Percentiles rank a stretch among this genome's conserved stretches.
phyloP scores from a whole-genome alignment of 371 early-diverging fungal species.

The Smittium culicis region DNA sequence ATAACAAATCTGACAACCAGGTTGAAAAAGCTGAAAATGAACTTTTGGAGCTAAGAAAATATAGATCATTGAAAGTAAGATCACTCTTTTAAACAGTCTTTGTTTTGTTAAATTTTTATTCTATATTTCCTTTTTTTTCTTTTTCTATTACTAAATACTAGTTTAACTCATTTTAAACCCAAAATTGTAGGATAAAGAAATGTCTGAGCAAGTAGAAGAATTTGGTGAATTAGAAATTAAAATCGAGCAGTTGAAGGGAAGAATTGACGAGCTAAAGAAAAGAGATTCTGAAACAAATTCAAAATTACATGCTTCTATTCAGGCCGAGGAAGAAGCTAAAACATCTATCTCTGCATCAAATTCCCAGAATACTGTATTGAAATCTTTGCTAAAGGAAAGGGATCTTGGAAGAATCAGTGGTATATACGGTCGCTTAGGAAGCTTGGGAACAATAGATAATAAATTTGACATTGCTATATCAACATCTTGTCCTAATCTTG shows the following conservation, averaged over 20 bases:
- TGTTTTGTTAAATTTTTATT: too few species aligned
- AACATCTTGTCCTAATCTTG: constrained; percentile 75
- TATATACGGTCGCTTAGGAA: constrained; percentile 90
- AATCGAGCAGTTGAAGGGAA: constrained; percentile 20
- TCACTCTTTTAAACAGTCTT: too few species aligned
- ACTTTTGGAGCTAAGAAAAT: constrained; percentile 31
- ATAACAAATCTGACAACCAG: constrained; percentile 35
- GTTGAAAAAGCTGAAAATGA: constrained; percentile 51
- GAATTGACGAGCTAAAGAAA: constrained; percentile 32
- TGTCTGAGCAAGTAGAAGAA: constrained; percentile 33
- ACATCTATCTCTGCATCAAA: constrained; percentile 44
- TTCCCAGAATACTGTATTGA: constrained; percentile 58
- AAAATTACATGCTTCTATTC: constrained; percentile 24
- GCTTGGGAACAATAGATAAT: constrained; percentile 87
- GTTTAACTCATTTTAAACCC: too few species aligned
- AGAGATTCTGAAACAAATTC: constrained; percentile 29
- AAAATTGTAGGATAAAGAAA: constrained; percentile 16
- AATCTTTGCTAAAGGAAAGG: constrained; percentile 57
- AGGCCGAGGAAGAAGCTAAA: constrained; percentile 26
- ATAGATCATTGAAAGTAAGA: constrained; percentile 21
- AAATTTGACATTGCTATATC: constrained; percentile 95
- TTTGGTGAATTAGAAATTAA: constrained; percentile 32
- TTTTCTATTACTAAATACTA: not conserved
- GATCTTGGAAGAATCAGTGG: constrained; percentile 68
- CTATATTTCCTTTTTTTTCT: not conserved